A percentile compares a stretch with the other conserved stretches of the same genome.
These are phyloP conservation scores for Alternaria sp. DNA, from an alignment of 2,329 filamentous ascomycete genomes.

Conservation along the genomic window DNA sequence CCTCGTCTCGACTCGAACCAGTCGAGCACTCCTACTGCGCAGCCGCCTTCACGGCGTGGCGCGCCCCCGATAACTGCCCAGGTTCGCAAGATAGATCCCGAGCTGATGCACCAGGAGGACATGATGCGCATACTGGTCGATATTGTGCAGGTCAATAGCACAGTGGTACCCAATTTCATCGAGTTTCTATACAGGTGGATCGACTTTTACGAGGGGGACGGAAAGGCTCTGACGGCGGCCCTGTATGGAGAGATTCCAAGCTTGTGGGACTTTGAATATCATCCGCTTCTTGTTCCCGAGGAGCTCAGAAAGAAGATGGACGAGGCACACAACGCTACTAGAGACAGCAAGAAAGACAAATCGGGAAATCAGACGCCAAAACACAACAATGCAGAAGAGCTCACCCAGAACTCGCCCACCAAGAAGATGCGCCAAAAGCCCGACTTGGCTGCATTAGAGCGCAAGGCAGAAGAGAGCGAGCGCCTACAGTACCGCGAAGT, in stretches of 20 bases:
- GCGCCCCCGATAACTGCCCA: slow-evolving; percentile 26
- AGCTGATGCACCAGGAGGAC: slow-evolving; percentile 40
- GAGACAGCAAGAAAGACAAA: slow-evolving; percentile 1
- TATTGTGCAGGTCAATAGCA: slow-evolving; percentile 40
- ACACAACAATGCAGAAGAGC: slow-evolving; percentile 17
- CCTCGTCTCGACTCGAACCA: slow-evolving; percentile 26
- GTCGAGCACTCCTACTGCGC: neutral
- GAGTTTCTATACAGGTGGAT: slow-evolving; percentile 49
- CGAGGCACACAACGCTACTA: neutral
- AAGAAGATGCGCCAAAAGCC: slow-evolving; percentile 39
- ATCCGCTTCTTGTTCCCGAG: slow-evolving; percentile 34
- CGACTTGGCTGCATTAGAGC: slow-evolving; percentile 36
- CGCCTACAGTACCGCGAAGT: slow-evolving; percentile 46
- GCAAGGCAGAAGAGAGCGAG: slow-evolving; percentile 37
- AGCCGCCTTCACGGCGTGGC: slow-evolving; percentile 12
- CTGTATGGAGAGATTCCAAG: slow-evolving; percentile 46
- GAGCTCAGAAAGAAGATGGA: slow-evolving; percentile 16
- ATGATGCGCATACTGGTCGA: slow-evolving; percentile 44
- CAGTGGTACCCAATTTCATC: slow-evolving; percentile 46
- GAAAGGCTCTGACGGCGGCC: slow-evolving; percentile 45
- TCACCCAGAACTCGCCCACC: slow-evolving; percentile 28
- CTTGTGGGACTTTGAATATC: slow-evolving; percentile 48
- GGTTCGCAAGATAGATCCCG: slow-evolving; percentile 31
- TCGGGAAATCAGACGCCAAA: slow-evolving; percentile 1
- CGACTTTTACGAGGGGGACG: slow-evolving; percentile 46